Percentiles rank a stretch among this genome's conserved stretches.
Conservation (phyloP, 2,329 filamentous ascomycete species). For the Parastagonospora nodorum region DNA sequence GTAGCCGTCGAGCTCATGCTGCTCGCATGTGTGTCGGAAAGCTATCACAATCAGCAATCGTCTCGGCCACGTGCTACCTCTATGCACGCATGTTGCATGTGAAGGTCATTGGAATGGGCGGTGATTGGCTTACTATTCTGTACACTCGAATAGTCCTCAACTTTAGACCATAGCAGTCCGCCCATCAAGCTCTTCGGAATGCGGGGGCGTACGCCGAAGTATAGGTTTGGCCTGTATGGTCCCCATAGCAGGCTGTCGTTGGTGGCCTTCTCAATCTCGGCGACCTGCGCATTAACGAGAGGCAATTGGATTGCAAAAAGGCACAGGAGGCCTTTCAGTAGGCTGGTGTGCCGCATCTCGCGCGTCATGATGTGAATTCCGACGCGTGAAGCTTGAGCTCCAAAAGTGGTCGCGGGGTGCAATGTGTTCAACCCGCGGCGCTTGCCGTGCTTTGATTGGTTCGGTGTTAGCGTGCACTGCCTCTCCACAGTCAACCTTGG, state of each 20-base stretch:
- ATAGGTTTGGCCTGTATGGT: conserved; percentile 90
- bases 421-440: conserved; percentile 18
- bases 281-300: conserved; percentile 36
- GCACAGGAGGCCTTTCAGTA: conserved; percentile 26
- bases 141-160: conserved; percentile 76
- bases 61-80: not conserved
- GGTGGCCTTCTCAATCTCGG: conserved; percentile 52
- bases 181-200: conserved; percentile 80
- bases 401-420: conserved; percentile 18
- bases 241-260: conserved; percentile 95
- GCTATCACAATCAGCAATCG: conserved; percentile 56
- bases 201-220: conserved; percentile 87
- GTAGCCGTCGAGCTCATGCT: conserved; percentile 93
- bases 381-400: conserved; percentile 22
- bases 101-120: not conserved
- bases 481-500: not conserved
- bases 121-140: conserved; percentile 69
- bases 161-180: conserved; percentile 85
- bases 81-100: too few relatives aligned
- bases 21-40: conserved; percentile 93
- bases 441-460: conserved; percentile 22
- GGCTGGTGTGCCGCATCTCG: conserved; percentile 24
- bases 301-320: conserved; percentile 31
- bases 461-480: not conserved
- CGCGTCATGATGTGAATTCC: conserved; percentile 29